Evolutionary conservation across 805 yeast genomes (phyloP).

Genomic region (Kluyveromyces wickerhamii): DNA sequence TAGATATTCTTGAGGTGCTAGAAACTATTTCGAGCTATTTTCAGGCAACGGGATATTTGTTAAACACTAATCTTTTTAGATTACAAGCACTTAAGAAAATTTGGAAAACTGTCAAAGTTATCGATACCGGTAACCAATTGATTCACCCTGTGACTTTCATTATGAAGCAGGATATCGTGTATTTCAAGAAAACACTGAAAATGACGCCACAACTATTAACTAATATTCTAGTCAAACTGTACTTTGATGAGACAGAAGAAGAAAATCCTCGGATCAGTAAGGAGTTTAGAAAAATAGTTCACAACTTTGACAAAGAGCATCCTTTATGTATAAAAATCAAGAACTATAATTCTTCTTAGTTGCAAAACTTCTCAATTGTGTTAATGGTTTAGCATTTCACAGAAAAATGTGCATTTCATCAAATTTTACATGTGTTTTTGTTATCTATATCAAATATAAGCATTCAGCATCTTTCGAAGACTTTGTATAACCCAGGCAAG

Average conservation of each 20-base stretch:
- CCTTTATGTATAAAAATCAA: too few relatives aligned
- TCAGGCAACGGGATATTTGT: background rate
- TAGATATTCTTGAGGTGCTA: conserved; percentile 18
- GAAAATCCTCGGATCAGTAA: too few relatives aligned
- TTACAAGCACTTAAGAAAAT: conserved; percentile 14
- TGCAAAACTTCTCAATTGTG: too few relatives aligned
- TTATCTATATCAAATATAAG: too few relatives aligned
- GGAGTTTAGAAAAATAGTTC: conserved; percentile 5
- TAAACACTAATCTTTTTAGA: background rate
- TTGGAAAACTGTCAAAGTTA: conserved; percentile 19
- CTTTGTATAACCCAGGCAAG: conserved; percentile 81
- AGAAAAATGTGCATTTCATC: too few relatives aligned
- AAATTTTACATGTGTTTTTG: too few relatives aligned
- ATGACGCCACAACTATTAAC: background rate
- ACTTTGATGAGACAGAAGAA: too few relatives aligned
- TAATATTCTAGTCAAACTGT: too few relatives aligned
- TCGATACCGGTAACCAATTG: conserved; percentile 12
- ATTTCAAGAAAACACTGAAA: background rate
- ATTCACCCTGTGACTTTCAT: conserved; percentile 24
- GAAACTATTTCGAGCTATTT: conserved; percentile 2
- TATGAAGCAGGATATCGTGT: conserved; percentile 20
- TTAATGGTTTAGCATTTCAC: too few relatives aligned
- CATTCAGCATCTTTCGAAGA: conserved; percentile 82
- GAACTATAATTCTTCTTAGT: too few relatives aligned
- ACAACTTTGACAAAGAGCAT: conserved; percentile 5